Evolutionary conservation across 768 basidiomycete genomes (phyloP), one percentile per base, ranked within the genome.

Genomic region (Amanita jacksonii): DNA sequence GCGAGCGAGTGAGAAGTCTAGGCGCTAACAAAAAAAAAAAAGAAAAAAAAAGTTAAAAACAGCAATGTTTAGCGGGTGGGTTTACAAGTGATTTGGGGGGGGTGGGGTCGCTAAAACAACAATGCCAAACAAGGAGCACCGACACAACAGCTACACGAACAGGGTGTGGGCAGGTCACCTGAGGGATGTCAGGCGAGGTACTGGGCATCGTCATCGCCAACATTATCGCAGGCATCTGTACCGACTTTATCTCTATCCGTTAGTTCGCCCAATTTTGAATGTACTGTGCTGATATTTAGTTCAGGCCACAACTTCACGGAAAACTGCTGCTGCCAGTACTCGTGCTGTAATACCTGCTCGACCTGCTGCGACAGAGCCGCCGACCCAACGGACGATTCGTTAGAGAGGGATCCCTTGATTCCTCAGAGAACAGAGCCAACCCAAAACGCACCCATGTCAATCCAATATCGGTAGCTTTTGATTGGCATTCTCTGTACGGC

Each of bases 211-310:
- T 59, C 22, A 36, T 54, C 43, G 55, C 56, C 39, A 61, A 68
- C 24, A 56, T 69, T 12, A 50, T 61, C 25, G 60, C 65, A 1
- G 69, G 68, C 20, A 53, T 64, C 3, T 63, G 62, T 47, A 46
- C 67, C 9, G 67, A 69, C 52, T 69, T 66, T 45, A 49, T 52
- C 1, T 67, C 68, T 1, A 51, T 64, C 43, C 62, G 67, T 70
- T 31, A 38, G 43, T 13, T 2, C 15, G 13, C 18, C 20, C 28
- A 7, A 37, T 45, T 7, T 7, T n/a, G 23, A 2, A 7, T 33
- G 22, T 20, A n/a, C n/a, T n/a, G n/a, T n/a, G n/a, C n/a, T n/a
- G n/a, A n/a, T n/a, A n/a, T n/a, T n/a, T n/a, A n/a, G n/a, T 16
- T 6, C 39, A 69, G 67, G 65, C 8, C 67, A 68, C 51, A 35